Conservation (phyloP, 805 yeast species). For the Vanderwaltozyma verrucispora region DNA sequence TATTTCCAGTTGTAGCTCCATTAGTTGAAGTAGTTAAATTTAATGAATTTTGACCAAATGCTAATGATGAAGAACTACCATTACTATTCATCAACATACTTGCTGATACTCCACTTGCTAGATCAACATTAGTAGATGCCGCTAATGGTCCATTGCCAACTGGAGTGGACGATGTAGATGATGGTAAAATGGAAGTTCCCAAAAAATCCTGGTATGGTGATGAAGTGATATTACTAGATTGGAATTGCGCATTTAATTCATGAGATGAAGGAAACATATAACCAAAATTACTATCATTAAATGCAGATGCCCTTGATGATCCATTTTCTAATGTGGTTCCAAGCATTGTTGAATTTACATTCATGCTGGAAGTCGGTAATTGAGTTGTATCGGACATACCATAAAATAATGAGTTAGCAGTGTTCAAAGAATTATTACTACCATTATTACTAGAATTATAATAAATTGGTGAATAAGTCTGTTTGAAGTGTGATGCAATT, state of each 20-base stretch:
- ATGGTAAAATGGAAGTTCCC: background rate
- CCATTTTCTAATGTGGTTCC: slow-evolving; percentile 2
- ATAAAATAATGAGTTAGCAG: slow-evolving; percentile 1
- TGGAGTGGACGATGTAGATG: background rate
- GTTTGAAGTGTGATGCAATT: slow-evolving; percentile 15
- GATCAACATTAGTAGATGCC: slow-evolving; percentile 1
- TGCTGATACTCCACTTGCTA: slow-evolving; percentile 1
- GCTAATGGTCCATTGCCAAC: slow-evolving; percentile 1
- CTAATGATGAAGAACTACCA: background rate
- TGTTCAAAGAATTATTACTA: background rate
- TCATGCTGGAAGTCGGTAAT: background rate
- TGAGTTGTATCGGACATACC: background rate
- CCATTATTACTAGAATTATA: slow-evolving; percentile 4
- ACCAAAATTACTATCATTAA: background rate
- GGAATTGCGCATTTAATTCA: background rate
- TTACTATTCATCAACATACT: background rate
- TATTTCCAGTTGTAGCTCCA: background rate
- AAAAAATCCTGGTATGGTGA: background rate
- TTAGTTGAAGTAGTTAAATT: background rate
- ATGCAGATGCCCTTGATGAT: slow-evolving; percentile 2
- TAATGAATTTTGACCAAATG: background rate
- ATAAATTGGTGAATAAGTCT: slow-evolving; percentile 17
- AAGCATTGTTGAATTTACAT: background rate
- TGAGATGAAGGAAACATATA: background rate
- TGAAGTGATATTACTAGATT: background rate